Conservation (phyloP, 768 basidiomycete genomes). For the Mycena latifolia region DNA sequence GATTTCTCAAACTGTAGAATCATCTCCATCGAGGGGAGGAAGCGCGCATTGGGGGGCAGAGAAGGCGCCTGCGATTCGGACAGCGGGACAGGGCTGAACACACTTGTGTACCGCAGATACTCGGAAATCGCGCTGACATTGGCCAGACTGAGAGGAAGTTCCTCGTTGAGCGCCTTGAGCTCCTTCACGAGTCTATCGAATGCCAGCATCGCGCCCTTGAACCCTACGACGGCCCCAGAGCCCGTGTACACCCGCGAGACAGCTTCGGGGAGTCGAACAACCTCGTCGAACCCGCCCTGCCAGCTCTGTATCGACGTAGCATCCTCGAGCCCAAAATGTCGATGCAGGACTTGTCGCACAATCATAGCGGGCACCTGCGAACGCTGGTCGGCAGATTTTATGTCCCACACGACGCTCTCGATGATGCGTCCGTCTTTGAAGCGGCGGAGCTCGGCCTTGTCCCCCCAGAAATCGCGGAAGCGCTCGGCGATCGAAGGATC, state of each 20-base stretch:
- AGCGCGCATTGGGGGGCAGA: conserved; percentile 72
- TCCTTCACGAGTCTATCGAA: conserved; percentile 84
- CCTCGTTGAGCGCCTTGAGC: conserved; percentile 79
- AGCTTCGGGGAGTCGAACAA: conserved; percentile 69
- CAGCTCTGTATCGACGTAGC: conserved; percentile 64
- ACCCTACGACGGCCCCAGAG: conserved; percentile 62
- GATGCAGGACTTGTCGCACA: conserved; percentile 77
- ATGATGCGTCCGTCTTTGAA: conserved; percentile 96
- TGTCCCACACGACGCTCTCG: conserved; percentile 98
- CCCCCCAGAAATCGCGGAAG: conserved; percentile 92
- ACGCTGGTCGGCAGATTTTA: conserved; percentile 83
- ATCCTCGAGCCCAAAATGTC: conserved; percentile 78
- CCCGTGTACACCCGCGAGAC: conserved; percentile 59
- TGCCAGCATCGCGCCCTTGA: conserved; percentile 79
- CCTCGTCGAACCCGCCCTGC: conserved; percentile 68
- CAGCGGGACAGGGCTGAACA: conserved; percentile 84
- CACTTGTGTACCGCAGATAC: conserved; percentile 84
- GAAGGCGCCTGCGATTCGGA: conserved; percentile 62
- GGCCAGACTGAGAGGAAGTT: conserved; percentile 82
- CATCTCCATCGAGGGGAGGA: conserved; percentile 77
- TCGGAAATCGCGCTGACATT: conserved; percentile 82
- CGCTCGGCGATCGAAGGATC: conserved; percentile 61
- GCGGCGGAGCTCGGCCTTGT: conserved; percentile 90
- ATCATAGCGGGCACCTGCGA: conserved; percentile 82
- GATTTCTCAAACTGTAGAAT: conserved; percentile 94